These are phyloP conservation scores for Xylaria sp. DNA, from an alignment of 2,329 filamentous ascomycete genomes.

Conservation along the genomic window DNA sequence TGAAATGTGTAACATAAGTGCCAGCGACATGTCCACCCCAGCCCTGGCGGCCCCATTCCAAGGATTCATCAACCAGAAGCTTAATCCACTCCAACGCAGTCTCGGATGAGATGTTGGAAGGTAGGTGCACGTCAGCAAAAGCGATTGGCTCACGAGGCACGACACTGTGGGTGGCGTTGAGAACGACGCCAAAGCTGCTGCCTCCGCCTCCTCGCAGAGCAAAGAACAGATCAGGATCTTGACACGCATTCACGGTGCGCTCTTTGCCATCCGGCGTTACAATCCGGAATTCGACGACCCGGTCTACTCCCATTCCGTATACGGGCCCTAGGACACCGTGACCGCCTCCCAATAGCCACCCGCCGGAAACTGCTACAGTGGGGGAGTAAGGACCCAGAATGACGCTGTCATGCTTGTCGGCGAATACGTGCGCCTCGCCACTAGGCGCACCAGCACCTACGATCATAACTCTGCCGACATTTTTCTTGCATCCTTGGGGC, in stretches of 20 bases:
- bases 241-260: constrained; percentile 47
- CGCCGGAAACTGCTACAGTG: constrained; percentile 24
- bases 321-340: constrained; percentile 27
- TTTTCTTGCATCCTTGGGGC: constrained; percentile 21
- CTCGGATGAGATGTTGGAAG: constrained; percentile 27
- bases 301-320: constrained; percentile 56
- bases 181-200: constrained; percentile 57
- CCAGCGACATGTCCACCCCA: constrained; percentile 32
- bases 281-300: constrained; percentile 50
- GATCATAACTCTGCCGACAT: constrained; percentile 25
- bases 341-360: constrained; percentile 29
- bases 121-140: constrained; percentile 29
- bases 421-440: constrained; percentile 26
- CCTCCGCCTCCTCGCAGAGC: constrained; percentile 42
- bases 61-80: constrained; percentile 27
- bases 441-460: constrained; percentile 23
- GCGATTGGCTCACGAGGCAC: constrained; percentile 28
- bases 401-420: constrained; percentile 26
- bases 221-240: constrained; percentile 49
- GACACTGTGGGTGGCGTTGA: constrained; percentile 30
- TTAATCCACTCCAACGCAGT: constrained; percentile 28
- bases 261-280: constrained; percentile 50
- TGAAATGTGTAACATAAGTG: constrained; percentile 30
- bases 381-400: constrained; percentile 29
- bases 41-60: constrained; percentile 28